phyloP scores from a whole-genome alignment of 257 asterid species.

The Lycium barbarum region DNA sequence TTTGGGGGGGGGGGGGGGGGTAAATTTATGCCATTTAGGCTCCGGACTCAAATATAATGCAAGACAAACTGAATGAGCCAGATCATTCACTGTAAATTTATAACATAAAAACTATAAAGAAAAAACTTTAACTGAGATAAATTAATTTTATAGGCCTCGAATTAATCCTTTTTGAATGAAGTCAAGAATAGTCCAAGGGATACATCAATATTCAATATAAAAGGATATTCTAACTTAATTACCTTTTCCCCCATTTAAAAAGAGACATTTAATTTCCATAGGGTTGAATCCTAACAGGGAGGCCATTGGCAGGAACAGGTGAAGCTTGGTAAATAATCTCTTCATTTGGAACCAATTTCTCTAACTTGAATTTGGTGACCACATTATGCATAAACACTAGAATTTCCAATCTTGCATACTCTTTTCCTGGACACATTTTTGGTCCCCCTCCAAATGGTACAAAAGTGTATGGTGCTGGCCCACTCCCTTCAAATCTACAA shows the following conservation, averaged over 20 bases:
- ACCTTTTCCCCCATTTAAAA: too few species aligned
- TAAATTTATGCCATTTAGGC: too few species aligned
- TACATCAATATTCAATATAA: not conserved
- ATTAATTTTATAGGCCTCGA: too few species aligned
- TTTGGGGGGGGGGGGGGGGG: too few species aligned
- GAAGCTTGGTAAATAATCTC: constrained; percentile 36
- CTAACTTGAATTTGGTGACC: constrained; percentile 38
- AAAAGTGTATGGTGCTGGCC: constrained; percentile 35
- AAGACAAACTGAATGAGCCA: too few species aligned
- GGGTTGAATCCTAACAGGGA: constrained; percentile 42
- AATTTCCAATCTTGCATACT: constrained; percentile 37
- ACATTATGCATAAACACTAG: constrained; percentile 41
- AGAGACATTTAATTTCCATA: not conserved
- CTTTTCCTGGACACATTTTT: constrained; percentile 41
- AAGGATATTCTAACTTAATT: too few species aligned
- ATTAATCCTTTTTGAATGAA: not conserved
- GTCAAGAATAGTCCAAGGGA: not conserved
- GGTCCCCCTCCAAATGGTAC: constrained; percentile 49
- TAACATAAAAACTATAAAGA: too few species aligned
- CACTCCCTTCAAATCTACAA: constrained; percentile 43
- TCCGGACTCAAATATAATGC: too few species aligned
- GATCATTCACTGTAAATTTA: too few species aligned
- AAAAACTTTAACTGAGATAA: too few species aligned
- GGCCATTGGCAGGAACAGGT: constrained; percentile 42
- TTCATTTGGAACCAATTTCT: constrained; percentile 36